These are phyloP conservation scores for Aspergillus uvarum DNA, from an alignment of 2,329 filamentous ascomycete genomes.

Conservation along the genomic window DNA sequence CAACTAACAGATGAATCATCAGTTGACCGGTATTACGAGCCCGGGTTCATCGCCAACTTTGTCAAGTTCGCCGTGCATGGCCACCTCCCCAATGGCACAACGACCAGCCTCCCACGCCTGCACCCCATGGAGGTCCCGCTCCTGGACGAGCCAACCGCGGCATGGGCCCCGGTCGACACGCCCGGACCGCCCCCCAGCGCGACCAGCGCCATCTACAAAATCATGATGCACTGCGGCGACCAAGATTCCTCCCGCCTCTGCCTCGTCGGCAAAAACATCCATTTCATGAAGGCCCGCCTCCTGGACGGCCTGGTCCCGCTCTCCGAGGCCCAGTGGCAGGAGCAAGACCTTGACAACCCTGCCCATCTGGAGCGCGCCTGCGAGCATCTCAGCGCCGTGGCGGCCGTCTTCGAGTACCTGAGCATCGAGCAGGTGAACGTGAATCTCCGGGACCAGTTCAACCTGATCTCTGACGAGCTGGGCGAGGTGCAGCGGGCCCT, in stretches of 20 bases:
- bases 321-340: slow-evolving; percentile 22
- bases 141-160: not conserved
- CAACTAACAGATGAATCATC: too few relatives aligned
- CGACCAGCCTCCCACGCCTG: not conserved
- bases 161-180: not conserved
- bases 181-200: not conserved
- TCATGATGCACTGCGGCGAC: not conserved
- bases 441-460: slow-evolving; percentile 25
- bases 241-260: slow-evolving; percentile 11
- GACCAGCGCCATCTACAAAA: not conserved
- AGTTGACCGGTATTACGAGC: slow-evolving; percentile 3
- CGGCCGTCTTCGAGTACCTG: slow-evolving; percentile 27
- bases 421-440: slow-evolving; percentile 12
- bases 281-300: slow-evolving; percentile 24
- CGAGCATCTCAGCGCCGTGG: slow-evolving; percentile 24
- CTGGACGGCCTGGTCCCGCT: slow-evolving; percentile 29
- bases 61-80: not conserved
- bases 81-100: not conserved
- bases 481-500: slow-evolving; percentile 15
- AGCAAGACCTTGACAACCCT: slow-evolving; percentile 19
- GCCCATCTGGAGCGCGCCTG: slow-evolving; percentile 20
- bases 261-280: slow-evolving; percentile 25
- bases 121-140: not conserved
- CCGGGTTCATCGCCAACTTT: not conserved
- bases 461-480: slow-evolving; percentile 24